Evolutionary conservation across 768 basidiomycete genomes (phyloP).

Genomic region (Mycena epipterygia): DNA sequence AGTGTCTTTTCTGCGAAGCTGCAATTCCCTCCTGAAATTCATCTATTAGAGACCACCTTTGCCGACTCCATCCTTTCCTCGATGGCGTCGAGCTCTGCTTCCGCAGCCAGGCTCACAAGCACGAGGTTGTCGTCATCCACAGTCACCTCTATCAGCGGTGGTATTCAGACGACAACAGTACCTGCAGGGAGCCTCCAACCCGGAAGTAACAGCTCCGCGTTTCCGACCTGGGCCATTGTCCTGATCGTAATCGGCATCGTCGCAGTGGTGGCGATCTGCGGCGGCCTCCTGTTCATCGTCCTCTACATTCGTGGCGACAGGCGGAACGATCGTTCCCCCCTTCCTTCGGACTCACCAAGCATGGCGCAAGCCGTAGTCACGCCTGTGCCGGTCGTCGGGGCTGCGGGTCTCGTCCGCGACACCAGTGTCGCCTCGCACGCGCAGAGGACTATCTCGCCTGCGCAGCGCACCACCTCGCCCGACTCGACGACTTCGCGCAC

Average conservation of each 20-base stretch:
- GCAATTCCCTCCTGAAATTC: conserved; percentile 3
- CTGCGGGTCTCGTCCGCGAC: conserved; percentile 14
- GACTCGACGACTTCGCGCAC: conserved; percentile 79
- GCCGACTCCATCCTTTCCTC: conserved; percentile 77
- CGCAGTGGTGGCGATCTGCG: conserved; percentile 75
- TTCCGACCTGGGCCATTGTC: conserved; percentile 92
- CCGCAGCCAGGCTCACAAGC: not conserved
- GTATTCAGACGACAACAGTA: not conserved
- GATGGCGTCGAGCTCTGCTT: conserved; percentile 56
- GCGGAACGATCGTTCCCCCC: conserved; percentile 63
- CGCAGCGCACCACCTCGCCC: conserved; percentile 58
- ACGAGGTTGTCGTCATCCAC: not conserved
- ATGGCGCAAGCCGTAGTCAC: conserved; percentile 14
- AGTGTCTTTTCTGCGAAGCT: conserved; percentile 53
- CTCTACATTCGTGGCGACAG: conserved; percentile 69
- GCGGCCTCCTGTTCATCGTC: conserved; percentile 79
- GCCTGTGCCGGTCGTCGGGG: not conserved
- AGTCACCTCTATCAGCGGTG: not conserved
- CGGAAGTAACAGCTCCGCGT: conserved; percentile 52
- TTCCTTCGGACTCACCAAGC: conserved; percentile 73
- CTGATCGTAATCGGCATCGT: conserved; percentile 88
- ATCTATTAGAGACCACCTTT: conserved; percentile 74
- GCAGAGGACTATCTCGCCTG: conserved; percentile 9
- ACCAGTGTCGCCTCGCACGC: conserved; percentile 15
- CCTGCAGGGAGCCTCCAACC: conserved; percentile 60